Conservation (phyloP, 805 yeast species). For the Metschnikowia kofuensis region DNA sequence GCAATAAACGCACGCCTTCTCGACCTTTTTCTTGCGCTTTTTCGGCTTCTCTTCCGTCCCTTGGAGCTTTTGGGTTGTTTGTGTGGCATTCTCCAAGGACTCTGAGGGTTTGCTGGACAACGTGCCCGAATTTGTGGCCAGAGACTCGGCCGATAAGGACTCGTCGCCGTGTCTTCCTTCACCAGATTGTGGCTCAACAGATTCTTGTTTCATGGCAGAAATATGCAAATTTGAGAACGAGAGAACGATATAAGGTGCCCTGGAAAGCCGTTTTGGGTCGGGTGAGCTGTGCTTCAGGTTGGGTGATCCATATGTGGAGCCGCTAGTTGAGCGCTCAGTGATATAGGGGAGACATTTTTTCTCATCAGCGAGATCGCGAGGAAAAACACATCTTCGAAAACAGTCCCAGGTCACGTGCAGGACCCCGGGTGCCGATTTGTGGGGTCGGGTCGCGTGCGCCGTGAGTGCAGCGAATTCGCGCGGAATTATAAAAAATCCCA, state of each 20-base stretch:
- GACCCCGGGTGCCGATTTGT: not conserved
- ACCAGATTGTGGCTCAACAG: not conserved
- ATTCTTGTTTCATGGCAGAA: not conserved
- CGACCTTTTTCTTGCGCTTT: slow-evolving; percentile 50
- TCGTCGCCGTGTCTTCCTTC: not conserved
- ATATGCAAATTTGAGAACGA: not conserved
- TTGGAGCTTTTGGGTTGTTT: not conserved
- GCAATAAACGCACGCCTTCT: slow-evolving; percentile 83
- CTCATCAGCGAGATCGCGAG: not conserved
- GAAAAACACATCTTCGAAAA: not conserved
- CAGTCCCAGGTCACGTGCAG: not conserved
- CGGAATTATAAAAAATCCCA: not conserved
- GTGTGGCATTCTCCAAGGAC: not conserved
- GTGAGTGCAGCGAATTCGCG: not conserved
- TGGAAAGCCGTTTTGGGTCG: too few relatives aligned
- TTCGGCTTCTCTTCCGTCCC: slow-evolving; percentile 7
- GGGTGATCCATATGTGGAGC: not conserved
- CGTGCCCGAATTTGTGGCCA: not conserved
- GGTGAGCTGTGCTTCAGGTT: not conserved
- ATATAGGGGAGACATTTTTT: not conserved
- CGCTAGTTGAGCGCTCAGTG: not conserved
- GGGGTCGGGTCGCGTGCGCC: not conserved
- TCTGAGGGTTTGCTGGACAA: too few relatives aligned
- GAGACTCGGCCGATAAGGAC: not conserved
- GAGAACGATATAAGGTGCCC: too few relatives aligned